Conservation (phyloP, 2,329 filamentous ascomycete genomes). For the Sporothrix pallida region DNA sequence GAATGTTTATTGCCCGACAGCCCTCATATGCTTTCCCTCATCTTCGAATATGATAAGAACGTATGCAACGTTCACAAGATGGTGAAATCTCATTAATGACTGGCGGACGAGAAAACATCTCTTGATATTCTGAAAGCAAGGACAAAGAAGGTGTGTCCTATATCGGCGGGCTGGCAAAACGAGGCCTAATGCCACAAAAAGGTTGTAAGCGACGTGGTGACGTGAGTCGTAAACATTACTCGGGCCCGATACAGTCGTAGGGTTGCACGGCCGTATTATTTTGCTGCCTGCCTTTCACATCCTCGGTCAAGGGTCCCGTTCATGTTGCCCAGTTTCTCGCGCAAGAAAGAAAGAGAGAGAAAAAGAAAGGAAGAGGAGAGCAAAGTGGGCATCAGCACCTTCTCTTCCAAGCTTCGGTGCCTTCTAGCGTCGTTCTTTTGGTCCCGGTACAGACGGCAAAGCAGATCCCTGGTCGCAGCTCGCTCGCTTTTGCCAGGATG, state of each 20-base stretch:
- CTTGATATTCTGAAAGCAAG: not conserved
- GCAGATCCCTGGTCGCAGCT: not conserved
- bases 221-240: not conserved
- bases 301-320: constrained; percentile 27
- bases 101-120: not conserved
- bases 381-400: not conserved
- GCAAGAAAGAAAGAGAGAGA: not conserved
- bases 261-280: not conserved
- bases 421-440: constrained; percentile 23
- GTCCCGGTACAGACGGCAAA: constrained; percentile 9
- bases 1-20: constrained; percentile 2
- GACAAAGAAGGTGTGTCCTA: constrained; percentile 19
- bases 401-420: constrained; percentile 22
- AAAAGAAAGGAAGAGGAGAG: not conserved
- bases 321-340: not conserved
- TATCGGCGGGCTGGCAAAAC: not conserved
- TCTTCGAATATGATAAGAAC: not conserved
- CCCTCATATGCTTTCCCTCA: not conserved
- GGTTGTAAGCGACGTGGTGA: not conserved
- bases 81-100: not conserved
- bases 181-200: not conserved
- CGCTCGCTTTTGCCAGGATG: not conserved
- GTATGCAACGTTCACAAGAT: not conserved
- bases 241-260: not conserved
- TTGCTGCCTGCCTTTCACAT: constrained; percentile 14